A percentile compares a stretch with the other conserved stretches of the same genome.
phyloP scores from a whole-genome alignment of 148 eudicot species.

The Selenicereus undatus region DNA sequence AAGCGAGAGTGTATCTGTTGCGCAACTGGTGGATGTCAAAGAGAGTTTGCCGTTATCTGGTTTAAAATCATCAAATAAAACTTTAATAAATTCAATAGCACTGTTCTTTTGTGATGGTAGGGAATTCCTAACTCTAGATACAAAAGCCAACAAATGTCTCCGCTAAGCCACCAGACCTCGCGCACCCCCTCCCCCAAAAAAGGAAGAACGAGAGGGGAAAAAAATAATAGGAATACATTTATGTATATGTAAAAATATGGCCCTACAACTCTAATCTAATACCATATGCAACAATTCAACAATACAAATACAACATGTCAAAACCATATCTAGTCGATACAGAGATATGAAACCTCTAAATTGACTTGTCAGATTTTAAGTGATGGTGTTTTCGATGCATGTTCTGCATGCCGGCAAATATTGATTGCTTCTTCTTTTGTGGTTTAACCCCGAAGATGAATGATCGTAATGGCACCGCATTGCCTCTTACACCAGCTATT shows the following conservation, averaged over 20 bases:
- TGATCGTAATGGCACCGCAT: slow-evolving; percentile 57
- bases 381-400: slow-evolving; percentile 36
- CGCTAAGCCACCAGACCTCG: background rate
- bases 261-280: slow-evolving; percentile 22
- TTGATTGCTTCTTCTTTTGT: slow-evolving; percentile 56
- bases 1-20: background rate
- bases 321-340: slow-evolving; percentile 14
- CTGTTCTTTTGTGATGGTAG: slow-evolving; percentile 7
- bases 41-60: background rate
- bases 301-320: slow-evolving; percentile 12
- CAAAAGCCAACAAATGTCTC: slow-evolving; percentile 17
- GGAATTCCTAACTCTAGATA: slow-evolving; percentile 13
- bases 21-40: background rate
- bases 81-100: background rate
- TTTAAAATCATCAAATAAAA: background rate
- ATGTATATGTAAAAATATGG: slow-evolving; percentile 2
- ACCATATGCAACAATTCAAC: slow-evolving; percentile 6
- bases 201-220: too few species aligned
- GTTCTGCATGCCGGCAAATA: slow-evolving; percentile 58
- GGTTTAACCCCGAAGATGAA: slow-evolving; percentile 74
- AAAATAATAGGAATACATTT: background rate
- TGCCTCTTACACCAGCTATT: slow-evolving; percentile 22
- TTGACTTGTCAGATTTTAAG: slow-evolving; percentile 33
- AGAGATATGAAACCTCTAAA: slow-evolving; percentile 7
- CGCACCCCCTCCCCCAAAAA: background rate